Percentiles rank a stretch among this genome's conserved stretches.
Conservation (phyloP, 2,329 filamentous ascomycete genomes). For the Xylariomycetidae sp. region DNA sequence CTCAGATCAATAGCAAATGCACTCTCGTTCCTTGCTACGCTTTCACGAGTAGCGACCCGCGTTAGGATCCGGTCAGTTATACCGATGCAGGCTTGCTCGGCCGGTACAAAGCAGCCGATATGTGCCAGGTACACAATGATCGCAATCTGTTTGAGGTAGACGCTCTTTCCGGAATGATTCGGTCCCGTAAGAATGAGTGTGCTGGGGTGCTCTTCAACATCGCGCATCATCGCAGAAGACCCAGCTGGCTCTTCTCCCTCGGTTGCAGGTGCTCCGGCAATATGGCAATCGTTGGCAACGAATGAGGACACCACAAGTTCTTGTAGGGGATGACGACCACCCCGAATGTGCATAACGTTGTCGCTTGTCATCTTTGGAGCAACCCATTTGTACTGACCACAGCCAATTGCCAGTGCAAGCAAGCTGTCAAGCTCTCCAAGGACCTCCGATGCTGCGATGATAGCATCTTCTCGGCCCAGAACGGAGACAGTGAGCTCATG, state of each 20-base stretch:
- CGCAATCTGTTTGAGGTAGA: slow-evolving; percentile 90
- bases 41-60: slow-evolving; percentile 69
- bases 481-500: slow-evolving; percentile 68
- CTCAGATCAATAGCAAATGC: slow-evolving; percentile 75
- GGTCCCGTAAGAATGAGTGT: slow-evolving; percentile 83
- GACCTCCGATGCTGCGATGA: slow-evolving; percentile 66
- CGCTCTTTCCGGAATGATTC: slow-evolving; percentile 94
- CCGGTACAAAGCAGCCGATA: slow-evolving; percentile 87
- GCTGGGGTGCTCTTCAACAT: slow-evolving; percentile 40
- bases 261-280: slow-evolving; percentile 54
- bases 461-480: slow-evolving; percentile 59
- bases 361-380: slow-evolving; percentile 62
- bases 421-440: slow-evolving; percentile 85
- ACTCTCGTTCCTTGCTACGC: slow-evolving; percentile 52
- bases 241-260: neutral
- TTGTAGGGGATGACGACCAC: slow-evolving; percentile 82
- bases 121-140: slow-evolving; percentile 90
- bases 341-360: slow-evolving; percentile 67
- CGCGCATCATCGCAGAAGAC: slow-evolving; percentile 5
- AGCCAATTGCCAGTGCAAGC: slow-evolving; percentile 72
- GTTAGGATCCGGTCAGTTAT: slow-evolving; percentile 91
- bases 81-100: slow-evolving; percentile 67
- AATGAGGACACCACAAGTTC: slow-evolving; percentile 76
- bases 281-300: slow-evolving; percentile 72
- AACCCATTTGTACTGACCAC: slow-evolving; percentile 64